A percentile compares a stretch with the other conserved stretches of the same genome.
Evolutionary conservation across 495 filamentous ascomycete species (phyloP).

Genomic region (Penicillium dipodomyicola): DNA sequence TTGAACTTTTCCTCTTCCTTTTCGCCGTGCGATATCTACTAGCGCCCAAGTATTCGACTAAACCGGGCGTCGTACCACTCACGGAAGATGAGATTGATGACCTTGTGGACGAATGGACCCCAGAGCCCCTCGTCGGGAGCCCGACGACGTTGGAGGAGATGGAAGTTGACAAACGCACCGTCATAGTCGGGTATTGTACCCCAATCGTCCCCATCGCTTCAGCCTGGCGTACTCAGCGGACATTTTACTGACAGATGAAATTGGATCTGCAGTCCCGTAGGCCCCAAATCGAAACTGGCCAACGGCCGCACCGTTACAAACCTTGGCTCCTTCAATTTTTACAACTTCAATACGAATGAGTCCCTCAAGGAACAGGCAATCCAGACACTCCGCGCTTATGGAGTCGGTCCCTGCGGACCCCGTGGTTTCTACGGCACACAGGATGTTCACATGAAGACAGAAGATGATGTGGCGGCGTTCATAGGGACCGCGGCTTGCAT

Average conservation of each 20-base stretch:
- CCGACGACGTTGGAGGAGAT: constrained; percentile 70
- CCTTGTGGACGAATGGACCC: constrained; percentile 93
- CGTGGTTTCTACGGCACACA: constrained; percentile 98
- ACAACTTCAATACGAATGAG: constrained; percentile 92
- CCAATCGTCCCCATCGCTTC: neutral
- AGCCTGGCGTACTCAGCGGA: neutral
- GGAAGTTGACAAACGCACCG: constrained; percentile 79
- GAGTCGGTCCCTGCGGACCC: constrained; percentile 93
- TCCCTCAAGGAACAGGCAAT: constrained; percentile 91
- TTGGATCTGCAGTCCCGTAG: constrained; percentile 63
- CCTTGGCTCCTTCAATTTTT: constrained; percentile 91
- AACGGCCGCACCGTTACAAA: constrained; percentile 90
- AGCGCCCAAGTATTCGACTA: constrained; percentile 86
- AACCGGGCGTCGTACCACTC: constrained; percentile 80
- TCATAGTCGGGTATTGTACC: constrained; percentile 74
- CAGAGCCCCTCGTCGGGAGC: constrained; percentile 80
- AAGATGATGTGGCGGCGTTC: constrained; percentile 88
- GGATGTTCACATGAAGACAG: constrained; percentile 96
- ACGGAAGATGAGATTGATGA: constrained; percentile 97
- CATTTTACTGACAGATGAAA: constrained; percentile 21
- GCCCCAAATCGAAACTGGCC: constrained; percentile 82
- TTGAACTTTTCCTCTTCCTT: constrained; percentile 91
- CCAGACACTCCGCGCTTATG: constrained; percentile 88
- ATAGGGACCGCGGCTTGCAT: constrained; percentile 85
- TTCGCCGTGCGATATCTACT: constrained; percentile 94